Evolutionary conservation across 768 basidiomycete species (phyloP).

Genomic region (Fomitopsis pulvina): DNA sequence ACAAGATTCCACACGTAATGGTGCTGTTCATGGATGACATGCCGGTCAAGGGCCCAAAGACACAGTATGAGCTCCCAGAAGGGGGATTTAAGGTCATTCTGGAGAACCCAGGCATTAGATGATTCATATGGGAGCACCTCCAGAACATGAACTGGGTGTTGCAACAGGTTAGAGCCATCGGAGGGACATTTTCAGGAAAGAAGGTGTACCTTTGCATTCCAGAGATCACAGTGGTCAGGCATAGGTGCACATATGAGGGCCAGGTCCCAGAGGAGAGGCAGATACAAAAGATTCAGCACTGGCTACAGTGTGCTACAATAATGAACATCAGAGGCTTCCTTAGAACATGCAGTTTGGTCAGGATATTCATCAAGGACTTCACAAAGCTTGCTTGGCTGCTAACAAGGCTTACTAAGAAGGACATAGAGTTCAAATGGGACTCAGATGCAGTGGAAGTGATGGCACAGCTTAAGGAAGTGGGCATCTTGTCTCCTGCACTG

Average conservation of each 20-base stretch:
- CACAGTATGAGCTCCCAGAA: constrained; percentile 7
- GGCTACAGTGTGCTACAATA: constrained; percentile 13
- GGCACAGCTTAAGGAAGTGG: constrained; percentile 10
- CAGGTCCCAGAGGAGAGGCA: constrained; percentile 20
- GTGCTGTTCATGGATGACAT: constrained; percentile 16
- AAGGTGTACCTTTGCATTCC: constrained; percentile 19
- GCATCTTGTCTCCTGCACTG: constrained; percentile 3
- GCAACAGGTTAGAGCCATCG: constrained; percentile 21
- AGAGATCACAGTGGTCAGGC: no score
- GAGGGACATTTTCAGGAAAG: constrained; percentile 17
- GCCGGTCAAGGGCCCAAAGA: constrained; percentile 10
- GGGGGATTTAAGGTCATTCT: constrained; percentile 15
- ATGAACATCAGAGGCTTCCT: constrained; percentile 12
- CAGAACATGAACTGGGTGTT: constrained; percentile 28
- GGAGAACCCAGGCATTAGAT: constrained; percentile 22
- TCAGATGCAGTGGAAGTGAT: constrained; percentile 8
- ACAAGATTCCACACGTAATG: constrained; percentile 10
- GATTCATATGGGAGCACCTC: constrained; percentile 33
- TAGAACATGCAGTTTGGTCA: constrained; percentile 14
- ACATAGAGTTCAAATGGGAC: constrained; percentile 13
- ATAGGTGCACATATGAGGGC: constrained; percentile 31
- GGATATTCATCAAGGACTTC: constrained; percentile 11
- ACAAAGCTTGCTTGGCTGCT: constrained; percentile 12
- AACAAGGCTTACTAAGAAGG: constrained; percentile 15
- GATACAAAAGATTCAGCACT: constrained; percentile 20